A percentile compares a stretch with the other conserved stretches of the same genome.
Conservation (phyloP, 148 eudicot genomes). For the Dysphania ambrosioides region DNA sequence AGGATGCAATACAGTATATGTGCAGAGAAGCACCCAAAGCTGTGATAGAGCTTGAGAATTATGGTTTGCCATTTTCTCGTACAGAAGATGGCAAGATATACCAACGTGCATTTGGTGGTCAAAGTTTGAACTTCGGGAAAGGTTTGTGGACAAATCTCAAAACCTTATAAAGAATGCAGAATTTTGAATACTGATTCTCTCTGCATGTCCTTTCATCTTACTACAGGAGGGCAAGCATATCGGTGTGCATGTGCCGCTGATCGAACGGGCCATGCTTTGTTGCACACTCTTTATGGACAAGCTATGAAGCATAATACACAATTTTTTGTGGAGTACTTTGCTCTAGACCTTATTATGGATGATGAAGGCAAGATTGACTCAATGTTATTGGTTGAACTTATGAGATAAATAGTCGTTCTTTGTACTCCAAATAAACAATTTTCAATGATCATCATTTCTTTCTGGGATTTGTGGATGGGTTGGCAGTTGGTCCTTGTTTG, state of each 20-base stretch:
- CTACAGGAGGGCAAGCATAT: conserved; percentile 94
- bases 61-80: conserved; percentile 94
- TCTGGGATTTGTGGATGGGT: not conserved
- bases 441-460: not conserved
- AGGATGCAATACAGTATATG: conserved; percentile 99
- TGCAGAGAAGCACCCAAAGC: conserved; percentile 99
- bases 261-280: conserved; percentile 95
- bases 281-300: conserved; percentile 94
- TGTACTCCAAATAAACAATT: not conserved
- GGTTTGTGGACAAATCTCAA: conserved; percentile 40
- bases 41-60: conserved; percentile 97
- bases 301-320: conserved; percentile 99
- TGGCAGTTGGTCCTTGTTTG: not conserved
- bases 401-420: too few relatives aligned
- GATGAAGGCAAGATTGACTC: conserved; percentile 54
- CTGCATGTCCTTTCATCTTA: conserved; percentile 6
- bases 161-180: conserved; percentile 3
- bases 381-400: too few relatives aligned
- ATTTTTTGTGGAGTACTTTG: conserved; percentile 96
- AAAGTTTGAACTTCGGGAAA: conserved; percentile 94
- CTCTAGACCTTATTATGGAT: conserved; percentile 90
- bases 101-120: conserved; percentile 99
- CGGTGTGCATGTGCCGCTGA: conserved; percentile 99
- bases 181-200: not conserved
- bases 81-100: conserved; percentile 98